Base-by-base conservation (phyloP, 176 grass and related monocot species). In the Guadua angustifolia region DNA sequence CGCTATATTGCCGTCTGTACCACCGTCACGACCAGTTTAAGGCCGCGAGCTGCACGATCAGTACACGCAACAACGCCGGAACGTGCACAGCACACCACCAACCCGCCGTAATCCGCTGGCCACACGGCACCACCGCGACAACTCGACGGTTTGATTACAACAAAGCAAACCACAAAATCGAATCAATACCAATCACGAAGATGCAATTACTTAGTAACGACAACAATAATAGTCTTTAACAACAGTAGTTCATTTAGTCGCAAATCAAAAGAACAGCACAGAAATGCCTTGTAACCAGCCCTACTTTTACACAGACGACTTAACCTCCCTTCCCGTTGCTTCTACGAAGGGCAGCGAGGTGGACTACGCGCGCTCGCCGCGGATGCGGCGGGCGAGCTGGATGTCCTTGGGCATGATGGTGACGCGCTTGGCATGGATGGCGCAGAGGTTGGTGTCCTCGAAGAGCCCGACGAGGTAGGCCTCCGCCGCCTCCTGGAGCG, bases 321-420 rank as follows among this genome's bases (percentile, higher is more conserved):
- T 1, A 1, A 59, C 6, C 6, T 18, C 2, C 15, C 4, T 2
- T 13, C 16, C 3, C 2, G 0, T 1, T 10, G 0, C 14, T 40
- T 29, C 9, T 10, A 4, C 0, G 9, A 11, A 0, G 0, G 5
- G 1, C n/a, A 1, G 29, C 29, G 29, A 29, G 29, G 29, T 9
- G 0, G 5, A 0, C 14, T 14, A 82, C 0, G 81, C 81, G 19
- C 81, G 57, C 82, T 94, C 89, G 1, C 89, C 92, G 0, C 89
- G 84, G 89, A 94, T 91, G 61, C 92, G 89, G 24, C 87, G 92
- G 0, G 92, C 84, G 19, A 94, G 87, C 87, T 94, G 92, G 84
- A 91, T 89, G 73, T 94, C 92, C 87, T 91, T 94, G 55, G 92
- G 87, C 92, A 94, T 94, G 78, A 94, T 91, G 67, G 89, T 94